phyloP scores from a whole-genome alignment of 805 yeast species.

The Cyberlindnera mycetangii region DNA sequence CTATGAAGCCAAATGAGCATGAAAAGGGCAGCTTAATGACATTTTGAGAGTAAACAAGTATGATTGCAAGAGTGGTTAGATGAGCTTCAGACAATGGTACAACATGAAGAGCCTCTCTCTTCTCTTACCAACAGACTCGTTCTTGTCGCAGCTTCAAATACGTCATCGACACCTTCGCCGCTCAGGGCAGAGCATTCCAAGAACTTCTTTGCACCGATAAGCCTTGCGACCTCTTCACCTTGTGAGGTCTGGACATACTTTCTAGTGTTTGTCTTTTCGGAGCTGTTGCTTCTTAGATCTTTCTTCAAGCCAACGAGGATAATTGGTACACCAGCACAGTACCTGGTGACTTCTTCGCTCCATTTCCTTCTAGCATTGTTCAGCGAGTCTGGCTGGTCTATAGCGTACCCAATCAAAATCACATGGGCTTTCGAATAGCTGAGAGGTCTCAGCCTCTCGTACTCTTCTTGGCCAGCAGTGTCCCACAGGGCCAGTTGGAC shows the following conservation, averaged over 20 bases:
- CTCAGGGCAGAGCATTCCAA: constrained; percentile 89
- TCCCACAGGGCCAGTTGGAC: constrained; percentile 91
- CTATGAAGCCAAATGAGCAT: too few species aligned
- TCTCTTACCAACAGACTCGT: constrained; percentile 63
- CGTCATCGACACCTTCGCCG: constrained; percentile 94
- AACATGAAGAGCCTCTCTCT: constrained; percentile 37
- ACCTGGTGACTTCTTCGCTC: constrained; percentile 77
- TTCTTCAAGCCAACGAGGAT: constrained; percentile 81
- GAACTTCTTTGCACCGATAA: constrained; percentile 79
- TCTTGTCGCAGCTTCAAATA: constrained; percentile 87
- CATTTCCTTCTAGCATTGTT: constrained; percentile 82
- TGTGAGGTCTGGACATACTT: constrained; percentile 49
- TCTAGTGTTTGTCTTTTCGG: constrained; percentile 32
- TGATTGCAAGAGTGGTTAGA: neutral
- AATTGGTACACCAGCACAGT: constrained; percentile 79
- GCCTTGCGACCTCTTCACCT: constrained; percentile 69
- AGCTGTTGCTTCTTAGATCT: constrained; percentile 57
- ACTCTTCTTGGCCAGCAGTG: constrained; percentile 96
- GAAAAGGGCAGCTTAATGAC: too few species aligned
- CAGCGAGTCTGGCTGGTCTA: constrained; percentile 80
- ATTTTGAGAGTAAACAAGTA: too few species aligned
- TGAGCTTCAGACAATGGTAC: constrained; percentile 31
- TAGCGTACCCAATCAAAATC: constrained; percentile 80
- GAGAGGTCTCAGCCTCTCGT: constrained; percentile 83
- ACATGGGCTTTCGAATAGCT: constrained; percentile 87